phyloP scores from a whole-genome alignment of 2,329 filamentous ascomycete genomes.

The Colletotrichum cereale region DNA sequence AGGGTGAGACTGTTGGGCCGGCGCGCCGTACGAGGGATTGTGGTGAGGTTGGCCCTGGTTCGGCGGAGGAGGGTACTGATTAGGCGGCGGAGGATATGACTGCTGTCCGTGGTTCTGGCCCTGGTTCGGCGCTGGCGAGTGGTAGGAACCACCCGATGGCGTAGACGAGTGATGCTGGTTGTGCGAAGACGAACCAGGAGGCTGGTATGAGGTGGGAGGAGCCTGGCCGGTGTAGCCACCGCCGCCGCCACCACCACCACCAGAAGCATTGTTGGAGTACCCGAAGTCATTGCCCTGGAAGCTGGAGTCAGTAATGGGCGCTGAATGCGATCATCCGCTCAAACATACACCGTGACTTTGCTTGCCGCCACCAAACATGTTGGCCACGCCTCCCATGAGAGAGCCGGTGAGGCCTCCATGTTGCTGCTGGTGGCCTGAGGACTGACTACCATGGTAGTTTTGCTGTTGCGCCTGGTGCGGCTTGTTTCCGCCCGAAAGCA shows the following conservation, averaged over 20 bases:
- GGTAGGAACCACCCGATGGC: constrained; percentile 48
- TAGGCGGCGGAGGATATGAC: constrained; percentile 42
- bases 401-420: constrained; percentile 64
- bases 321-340: not conserved
- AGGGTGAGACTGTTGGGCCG: constrained; percentile 38
- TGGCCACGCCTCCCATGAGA: constrained; percentile 67
- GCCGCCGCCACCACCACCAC: constrained; percentile 54
- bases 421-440: constrained; percentile 50
- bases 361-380: constrained; percentile 64
- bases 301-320: constrained; percentile 39
- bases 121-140: constrained; percentile 44
- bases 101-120: constrained; percentile 37
- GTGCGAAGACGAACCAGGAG: constrained; percentile 43
- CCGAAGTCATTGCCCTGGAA: constrained; percentile 70
- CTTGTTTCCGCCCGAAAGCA: constrained; percentile 65
- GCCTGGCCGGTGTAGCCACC: constrained; percentile 72
- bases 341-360: constrained; percentile 55
- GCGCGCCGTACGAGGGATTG: constrained; percentile 36
- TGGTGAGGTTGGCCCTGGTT: constrained; percentile 41
- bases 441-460: constrained; percentile 63
- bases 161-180: constrained; percentile 45
- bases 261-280: constrained; percentile 62
- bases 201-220: constrained; percentile 72
- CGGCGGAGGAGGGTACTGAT: constrained; percentile 37
- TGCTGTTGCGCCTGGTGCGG: constrained; percentile 55